These are phyloP conservation scores for Coffea humblotiana DNA, from an alignment of 305 asterid species.

Conservation along the genomic window DNA sequence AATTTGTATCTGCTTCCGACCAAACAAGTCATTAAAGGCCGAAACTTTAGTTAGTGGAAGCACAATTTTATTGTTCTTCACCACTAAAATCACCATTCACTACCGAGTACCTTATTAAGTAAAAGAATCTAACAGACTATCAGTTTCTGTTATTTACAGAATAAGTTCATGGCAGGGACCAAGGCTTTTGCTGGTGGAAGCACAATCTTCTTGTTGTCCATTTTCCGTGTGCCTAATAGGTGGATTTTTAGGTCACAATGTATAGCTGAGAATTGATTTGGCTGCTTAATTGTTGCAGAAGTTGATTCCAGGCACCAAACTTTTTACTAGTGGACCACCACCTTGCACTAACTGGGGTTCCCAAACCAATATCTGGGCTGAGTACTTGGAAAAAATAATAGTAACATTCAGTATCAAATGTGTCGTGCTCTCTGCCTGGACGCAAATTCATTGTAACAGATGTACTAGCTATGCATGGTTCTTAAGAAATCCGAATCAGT, in stretches of 20 bases:
- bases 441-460: too few species aligned
- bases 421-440: too few species aligned
- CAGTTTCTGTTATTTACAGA: neutral
- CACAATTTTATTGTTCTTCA: slow-evolving; percentile 13
- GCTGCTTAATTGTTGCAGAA: slow-evolving; percentile 6
- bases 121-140: neutral
- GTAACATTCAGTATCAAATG: too few species aligned
- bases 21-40: neutral
- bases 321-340: slow-evolving; percentile 13
- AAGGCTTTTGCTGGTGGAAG: slow-evolving; percentile 20
- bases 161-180: slow-evolving; percentile 7
- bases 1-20: neutral
- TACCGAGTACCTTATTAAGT: neutral
- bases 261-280: neutral
- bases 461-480: too few species aligned
- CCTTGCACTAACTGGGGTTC: neutral
- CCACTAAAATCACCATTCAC: slow-evolving; percentile 7
- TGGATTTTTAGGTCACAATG: neutral
- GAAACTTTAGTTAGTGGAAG: slow-evolving; percentile 18
- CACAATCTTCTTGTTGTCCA: slow-evolving; percentile 12
- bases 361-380: neutral
- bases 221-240: neutral
- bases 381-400: too few species aligned
- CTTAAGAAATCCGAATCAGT: neutral
- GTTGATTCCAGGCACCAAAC: slow-evolving; percentile 13